Conservation (phyloP, 148 eudicot genomes). For the Vaccinium darrowii region DNA sequence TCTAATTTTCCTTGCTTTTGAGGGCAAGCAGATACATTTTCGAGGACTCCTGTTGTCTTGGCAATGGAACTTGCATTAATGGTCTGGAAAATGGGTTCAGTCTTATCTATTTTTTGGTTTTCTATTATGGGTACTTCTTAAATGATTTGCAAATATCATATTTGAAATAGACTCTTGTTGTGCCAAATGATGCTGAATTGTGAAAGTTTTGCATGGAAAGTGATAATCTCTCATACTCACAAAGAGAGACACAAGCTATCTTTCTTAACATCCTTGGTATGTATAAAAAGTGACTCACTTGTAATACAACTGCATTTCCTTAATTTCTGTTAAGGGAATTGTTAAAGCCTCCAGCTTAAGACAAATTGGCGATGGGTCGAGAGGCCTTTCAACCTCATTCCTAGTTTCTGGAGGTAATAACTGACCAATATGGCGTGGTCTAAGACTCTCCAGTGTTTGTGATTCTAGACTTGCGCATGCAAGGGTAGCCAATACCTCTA, state of each 20-base stretch:
- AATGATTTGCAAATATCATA: background rate
- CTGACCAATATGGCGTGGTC: background rate
- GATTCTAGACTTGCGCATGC: background rate
- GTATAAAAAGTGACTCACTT: background rate
- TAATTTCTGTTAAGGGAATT: background rate
- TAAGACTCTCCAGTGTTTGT: background rate
- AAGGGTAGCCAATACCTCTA: background rate
- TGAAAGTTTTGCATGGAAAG: background rate
- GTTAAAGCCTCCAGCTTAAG: no score
- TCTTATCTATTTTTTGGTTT: no score
- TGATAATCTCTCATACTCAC: background rate
- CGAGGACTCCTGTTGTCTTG: no score
- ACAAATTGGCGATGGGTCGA: no score
- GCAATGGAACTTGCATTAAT: no score
- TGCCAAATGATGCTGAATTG: background rate
- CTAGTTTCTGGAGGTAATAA: background rate
- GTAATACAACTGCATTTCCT: background rate
- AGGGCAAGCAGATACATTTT: background rate
- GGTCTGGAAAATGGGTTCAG: no score
- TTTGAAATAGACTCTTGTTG: background rate
- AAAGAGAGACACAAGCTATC: no score
- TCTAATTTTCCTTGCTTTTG: background rate
- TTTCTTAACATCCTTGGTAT: background rate
- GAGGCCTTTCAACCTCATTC: background rate
- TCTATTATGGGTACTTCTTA: no score